Conservation (phyloP, 768 basidiomycete species). For the Pleurotus tuoliensis region DNA sequence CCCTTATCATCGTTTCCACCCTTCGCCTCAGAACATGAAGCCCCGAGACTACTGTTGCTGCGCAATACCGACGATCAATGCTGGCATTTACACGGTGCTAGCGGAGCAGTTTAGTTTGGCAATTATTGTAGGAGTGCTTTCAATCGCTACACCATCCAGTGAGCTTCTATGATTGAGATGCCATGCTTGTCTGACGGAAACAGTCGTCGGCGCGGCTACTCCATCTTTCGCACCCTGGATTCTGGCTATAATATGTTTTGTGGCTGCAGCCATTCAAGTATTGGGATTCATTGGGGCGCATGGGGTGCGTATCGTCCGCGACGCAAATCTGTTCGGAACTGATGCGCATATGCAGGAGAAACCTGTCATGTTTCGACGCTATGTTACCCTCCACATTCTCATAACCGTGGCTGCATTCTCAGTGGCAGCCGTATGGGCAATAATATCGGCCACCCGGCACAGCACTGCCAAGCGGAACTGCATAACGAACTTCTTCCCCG, state of each 20-base stretch:
- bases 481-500: slow-evolving; percentile 51
- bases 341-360: slow-evolving; percentile 50
- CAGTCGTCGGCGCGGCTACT: slow-evolving; percentile 85
- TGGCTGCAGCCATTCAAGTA: slow-evolving; percentile 71
- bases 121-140: slow-evolving; percentile 65
- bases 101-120: slow-evolving; percentile 71
- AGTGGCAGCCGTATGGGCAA: slow-evolving; percentile 76
- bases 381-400: slow-evolving; percentile 61
- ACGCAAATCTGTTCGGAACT: neutral
- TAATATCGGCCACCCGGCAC: slow-evolving; percentile 77
- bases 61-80: slow-evolving; percentile 87
- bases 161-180: slow-evolving; percentile 23
- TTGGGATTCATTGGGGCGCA: slow-evolving; percentile 86
- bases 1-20: no score
- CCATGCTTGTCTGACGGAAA: neutral
- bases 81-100: slow-evolving; percentile 81
- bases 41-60: slow-evolving; percentile 89
- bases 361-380: slow-evolving; percentile 59
- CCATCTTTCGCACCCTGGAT: slow-evolving; percentile 74
- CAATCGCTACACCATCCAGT: slow-evolving; percentile 80
- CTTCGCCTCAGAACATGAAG: slow-evolving; percentile 48
- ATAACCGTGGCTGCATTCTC: slow-evolving; percentile 61
- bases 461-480: slow-evolving; percentile 67
- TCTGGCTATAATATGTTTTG: slow-evolving; percentile 72
- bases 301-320: slow-evolving; percentile 40